Percentiles rank a stretch among this genome's conserved stretches.
Evolutionary conservation across 495 filamentous ascomycete genomes (phyloP).

Genomic region (Aspergillus egyptiacus): DNA sequence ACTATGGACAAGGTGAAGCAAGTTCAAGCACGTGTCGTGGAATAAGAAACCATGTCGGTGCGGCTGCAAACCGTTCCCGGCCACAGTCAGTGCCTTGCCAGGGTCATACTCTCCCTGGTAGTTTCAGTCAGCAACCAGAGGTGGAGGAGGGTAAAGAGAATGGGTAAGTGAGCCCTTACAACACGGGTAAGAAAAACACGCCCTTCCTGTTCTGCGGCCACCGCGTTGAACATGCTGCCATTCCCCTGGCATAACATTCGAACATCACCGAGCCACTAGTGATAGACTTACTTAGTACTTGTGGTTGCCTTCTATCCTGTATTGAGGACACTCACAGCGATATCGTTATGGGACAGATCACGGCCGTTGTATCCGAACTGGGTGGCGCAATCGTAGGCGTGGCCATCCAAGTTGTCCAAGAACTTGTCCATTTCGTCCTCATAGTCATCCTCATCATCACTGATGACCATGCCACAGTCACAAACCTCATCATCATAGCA

Average conservation of each 20-base stretch:
- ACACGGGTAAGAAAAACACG: background rate
- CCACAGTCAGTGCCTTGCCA: background rate
- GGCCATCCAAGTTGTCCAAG: background rate
- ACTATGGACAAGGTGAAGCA: background rate
- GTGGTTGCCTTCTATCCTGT: background rate
- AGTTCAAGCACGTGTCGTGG: background rate
- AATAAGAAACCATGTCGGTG: background rate
- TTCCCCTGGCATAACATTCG: background rate
- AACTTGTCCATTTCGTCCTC: background rate
- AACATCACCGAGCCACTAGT: background rate
- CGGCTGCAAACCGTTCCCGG: background rate
- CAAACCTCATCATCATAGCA: constrained; percentile 2
- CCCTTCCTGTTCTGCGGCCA: background rate
- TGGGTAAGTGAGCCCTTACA: background rate
- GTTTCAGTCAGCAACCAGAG: background rate
- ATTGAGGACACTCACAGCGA: background rate
- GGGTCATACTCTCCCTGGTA: background rate
- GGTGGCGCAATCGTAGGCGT: background rate
- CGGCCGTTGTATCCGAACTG: background rate
- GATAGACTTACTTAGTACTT: background rate
- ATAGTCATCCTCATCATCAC: background rate
- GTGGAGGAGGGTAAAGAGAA: background rate
- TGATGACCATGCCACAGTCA: background rate
- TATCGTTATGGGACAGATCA: background rate
- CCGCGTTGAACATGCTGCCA: no score